These are phyloP conservation scores for Pseudocercospora pini-densiflorae DNA, from an alignment of 2,329 filamentous ascomycete species.

Conservation along the genomic window DNA sequence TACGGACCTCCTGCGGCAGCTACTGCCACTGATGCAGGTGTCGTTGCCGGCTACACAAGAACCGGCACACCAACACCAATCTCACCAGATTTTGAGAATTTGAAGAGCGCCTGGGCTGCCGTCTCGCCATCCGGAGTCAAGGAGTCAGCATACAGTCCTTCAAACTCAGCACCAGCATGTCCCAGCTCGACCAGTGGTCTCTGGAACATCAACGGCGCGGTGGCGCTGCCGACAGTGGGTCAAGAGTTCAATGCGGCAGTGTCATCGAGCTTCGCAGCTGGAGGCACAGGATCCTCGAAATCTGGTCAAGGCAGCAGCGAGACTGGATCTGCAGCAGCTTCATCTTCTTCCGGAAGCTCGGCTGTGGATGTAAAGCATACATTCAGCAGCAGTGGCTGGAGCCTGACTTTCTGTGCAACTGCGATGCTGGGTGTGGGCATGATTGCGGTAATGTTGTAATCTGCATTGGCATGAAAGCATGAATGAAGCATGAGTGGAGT, in stretches of 20 bases:
- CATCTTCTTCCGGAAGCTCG: conserved; percentile 5
- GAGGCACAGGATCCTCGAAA: neutral
- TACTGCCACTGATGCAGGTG: conserved; percentile 45
- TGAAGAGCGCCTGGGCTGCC: conserved; percentile 76
- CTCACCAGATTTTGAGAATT: conserved; percentile 76
- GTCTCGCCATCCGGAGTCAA: conserved; percentile 71
- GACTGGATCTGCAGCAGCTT: neutral
- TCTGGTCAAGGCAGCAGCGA: neutral
- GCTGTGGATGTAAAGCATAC: conserved; percentile 4
- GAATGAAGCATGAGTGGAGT: neutral
- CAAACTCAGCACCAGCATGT: conserved; percentile 67
- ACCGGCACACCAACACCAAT: conserved; percentile 75
- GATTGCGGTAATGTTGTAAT: conserved; percentile 9
- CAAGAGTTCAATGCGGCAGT: conserved; percentile 22
- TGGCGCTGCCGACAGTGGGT: conserved; percentile 71
- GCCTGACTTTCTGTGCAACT: neutral
- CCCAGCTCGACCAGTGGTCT: conserved; percentile 69
- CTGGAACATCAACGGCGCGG: conserved; percentile 75
- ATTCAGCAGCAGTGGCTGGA: conserved; percentile 5
- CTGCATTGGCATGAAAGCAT: neutral
- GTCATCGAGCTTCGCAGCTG: conserved; percentile 16
- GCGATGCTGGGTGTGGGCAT: conserved; percentile 8
- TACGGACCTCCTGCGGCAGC: conserved; percentile 68
- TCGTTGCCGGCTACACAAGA: conserved; percentile 70
- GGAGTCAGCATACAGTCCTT: conserved; percentile 67